Evolutionary conservation across 768 basidiomycete species (phyloP).

Genomic region (Exidia glandulosa): DNA sequence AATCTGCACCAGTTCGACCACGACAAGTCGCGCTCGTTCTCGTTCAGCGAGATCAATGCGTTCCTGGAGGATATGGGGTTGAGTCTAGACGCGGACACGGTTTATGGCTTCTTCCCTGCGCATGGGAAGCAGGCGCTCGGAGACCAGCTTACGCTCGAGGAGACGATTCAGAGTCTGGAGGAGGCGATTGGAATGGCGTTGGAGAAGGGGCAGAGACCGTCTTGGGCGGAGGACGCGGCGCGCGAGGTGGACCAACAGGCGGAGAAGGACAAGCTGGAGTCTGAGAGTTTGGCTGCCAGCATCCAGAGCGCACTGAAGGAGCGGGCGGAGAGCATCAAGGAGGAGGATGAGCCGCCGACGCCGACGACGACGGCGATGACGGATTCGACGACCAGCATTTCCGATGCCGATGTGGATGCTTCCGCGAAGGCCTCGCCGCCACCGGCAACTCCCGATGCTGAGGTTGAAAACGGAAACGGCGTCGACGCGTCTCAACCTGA

Average conservation of each 20-base stretch:
- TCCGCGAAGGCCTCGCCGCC: neutral
- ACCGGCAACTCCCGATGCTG: neutral
- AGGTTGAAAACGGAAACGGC: neutral
- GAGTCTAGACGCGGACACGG: slow-evolving; percentile 27
- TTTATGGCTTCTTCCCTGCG: slow-evolving; percentile 29
- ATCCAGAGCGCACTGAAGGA: neutral
- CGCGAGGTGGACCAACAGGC: neutral
- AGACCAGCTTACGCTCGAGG: slow-evolving; percentile 31
- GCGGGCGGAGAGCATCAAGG: too few species aligned
- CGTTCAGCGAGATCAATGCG: slow-evolving; percentile 30
- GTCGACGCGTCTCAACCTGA: neutral
- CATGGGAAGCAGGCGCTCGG: slow-evolving; percentile 19
- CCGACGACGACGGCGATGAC: neutral
- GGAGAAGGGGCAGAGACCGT: neutral
- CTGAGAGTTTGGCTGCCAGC: neutral
- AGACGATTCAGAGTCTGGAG: slow-evolving; percentile 32
- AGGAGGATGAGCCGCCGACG: neutral
- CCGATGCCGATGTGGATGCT: neutral
- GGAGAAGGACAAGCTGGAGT: neutral
- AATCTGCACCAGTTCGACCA: slow-evolving; percentile 33
- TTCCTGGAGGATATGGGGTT: slow-evolving; percentile 39
- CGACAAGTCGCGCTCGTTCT: slow-evolving; percentile 27
- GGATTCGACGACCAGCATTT: neutral
- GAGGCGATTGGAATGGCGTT: slow-evolving; percentile 8
- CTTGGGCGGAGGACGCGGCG: neutral